Conservation (phyloP, 306 rosid genomes). For the Arachis hypogaea region DNA sequence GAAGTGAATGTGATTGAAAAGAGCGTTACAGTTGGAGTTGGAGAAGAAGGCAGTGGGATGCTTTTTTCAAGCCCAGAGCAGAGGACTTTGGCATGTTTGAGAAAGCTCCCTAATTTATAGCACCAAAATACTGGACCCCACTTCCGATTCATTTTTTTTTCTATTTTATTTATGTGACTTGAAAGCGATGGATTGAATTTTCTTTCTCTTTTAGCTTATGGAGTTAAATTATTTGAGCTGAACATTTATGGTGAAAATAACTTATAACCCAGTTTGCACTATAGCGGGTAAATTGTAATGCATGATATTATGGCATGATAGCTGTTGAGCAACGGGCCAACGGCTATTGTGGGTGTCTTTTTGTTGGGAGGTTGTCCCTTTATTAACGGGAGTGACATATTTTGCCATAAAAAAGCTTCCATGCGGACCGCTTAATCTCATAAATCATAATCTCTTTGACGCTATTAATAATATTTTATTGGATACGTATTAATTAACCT, state of each 20-base stretch:
- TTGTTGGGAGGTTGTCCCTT: constrained; percentile 40
- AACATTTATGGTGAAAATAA: no score
- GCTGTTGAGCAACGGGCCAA: constrained; percentile 58
- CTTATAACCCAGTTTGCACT: no score
- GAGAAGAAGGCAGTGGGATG: not conserved
- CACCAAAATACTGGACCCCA: constrained; percentile 45
- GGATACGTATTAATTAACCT: constrained; percentile 2
- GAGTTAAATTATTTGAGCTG: not conserved
- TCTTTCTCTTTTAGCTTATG: not conserved
- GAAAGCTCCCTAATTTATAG: constrained; percentile 52
- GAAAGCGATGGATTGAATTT: not conserved
- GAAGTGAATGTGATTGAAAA: not conserved
- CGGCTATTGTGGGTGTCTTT: constrained; percentile 35
- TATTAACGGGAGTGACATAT: constrained; percentile 30
- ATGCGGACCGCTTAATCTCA: not conserved
- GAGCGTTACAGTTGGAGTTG: not conserved
- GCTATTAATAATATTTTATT: not conserved
- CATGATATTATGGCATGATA: constrained; percentile 14
- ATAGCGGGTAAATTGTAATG: not conserved
- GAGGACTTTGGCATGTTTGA: constrained; percentile 25
- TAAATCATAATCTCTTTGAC: no score
- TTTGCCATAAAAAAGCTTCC: constrained; percentile 18
- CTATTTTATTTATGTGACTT: not conserved
- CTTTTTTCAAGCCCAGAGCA: constrained; percentile 5
- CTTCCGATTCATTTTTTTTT: not conserved